Evolutionary conservation across 805 yeast genomes (phyloP), one percentile per base, ranked within the genome.

Genomic region (Spathaspora boniae): DNA sequence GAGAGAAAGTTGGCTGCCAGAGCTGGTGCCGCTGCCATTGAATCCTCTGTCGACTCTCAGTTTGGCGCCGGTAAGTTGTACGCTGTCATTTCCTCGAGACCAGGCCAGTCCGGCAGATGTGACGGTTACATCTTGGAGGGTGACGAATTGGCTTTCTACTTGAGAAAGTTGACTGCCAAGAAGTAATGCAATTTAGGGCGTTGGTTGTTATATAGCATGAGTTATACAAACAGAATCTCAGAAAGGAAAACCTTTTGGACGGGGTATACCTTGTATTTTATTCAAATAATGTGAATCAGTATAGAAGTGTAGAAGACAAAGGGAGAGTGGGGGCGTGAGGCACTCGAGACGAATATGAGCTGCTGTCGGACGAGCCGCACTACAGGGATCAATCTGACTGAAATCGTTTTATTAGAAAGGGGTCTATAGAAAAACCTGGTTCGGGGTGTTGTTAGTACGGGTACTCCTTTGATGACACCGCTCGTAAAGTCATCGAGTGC

Each of bases 121-220:
- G 98, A 93, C 73, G 98, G 98, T 77, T 93, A 93, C 94, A 84
- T 93, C 77, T 86, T 93, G 72, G 98, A 93, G 82, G 98, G 98
- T 78, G 98, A 93, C 73, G 98, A 93, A 80, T 87, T 93, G 75
- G 98, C 98, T 72, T 93, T 93, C 95, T 93, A 93, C 96, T 83
- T 93, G 74, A 88, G 96, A 84, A 91, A 96, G 87, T 80, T 93
- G 76, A 82, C 96, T 73, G 94, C 96, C 71, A 91, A 93, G 89
- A 93, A 91, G 85, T 91, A 88, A 82, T 29, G 24, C 14, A 33
- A 29, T 26, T 24, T 21, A 18, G 9, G 9, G n/a, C 24, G 24
- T 7, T 5, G n/a, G n/a, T n/a, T n/a, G n/a, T n/a, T n/a, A n/a
- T n/a, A n/a, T n/a, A n/a, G n/a, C n/a, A n/a, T n/a, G n/a, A n/a